Evolutionary conservation across 352 stramenopile genomes (phyloP).

Genomic region (Globisporangium polare): DNA sequence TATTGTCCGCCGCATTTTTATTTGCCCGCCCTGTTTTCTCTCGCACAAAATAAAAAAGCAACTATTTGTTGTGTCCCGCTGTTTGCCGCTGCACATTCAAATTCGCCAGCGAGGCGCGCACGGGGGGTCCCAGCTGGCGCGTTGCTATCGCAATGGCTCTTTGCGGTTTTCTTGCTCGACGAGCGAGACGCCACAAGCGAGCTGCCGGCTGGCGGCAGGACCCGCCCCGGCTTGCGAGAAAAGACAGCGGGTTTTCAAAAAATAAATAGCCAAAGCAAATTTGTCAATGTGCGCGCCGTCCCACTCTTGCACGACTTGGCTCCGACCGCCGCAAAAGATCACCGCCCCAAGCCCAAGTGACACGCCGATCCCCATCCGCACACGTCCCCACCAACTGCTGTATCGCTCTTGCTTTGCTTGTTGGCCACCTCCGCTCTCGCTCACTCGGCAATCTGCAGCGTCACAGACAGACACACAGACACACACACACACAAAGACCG

Average conservation of each 20-base stretch:
- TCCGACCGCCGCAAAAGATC: conserved; percentile 1
- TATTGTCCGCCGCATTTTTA: too few species aligned
- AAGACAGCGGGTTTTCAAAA: not conserved
- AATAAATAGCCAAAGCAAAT: not conserved
- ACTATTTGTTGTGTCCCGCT: too few species aligned
- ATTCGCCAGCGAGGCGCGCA: too few species aligned
- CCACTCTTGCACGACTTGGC: conserved; percentile 10
- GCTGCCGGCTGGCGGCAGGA: not conserved
- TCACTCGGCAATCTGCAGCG: conserved; percentile 11
- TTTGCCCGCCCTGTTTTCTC: too few species aligned
- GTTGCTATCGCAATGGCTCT: conserved; percentile 5
- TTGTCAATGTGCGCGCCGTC: conserved; percentile 3
- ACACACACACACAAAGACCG: not conserved
- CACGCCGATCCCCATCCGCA: conserved; percentile 4
- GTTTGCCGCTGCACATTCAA: too few species aligned
- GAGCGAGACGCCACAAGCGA: not conserved
- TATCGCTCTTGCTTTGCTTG: not conserved
- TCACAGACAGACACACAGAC: too few species aligned
- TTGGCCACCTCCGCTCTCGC: not conserved
- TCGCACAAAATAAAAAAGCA: too few species aligned
- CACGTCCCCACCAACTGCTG: not conserved
- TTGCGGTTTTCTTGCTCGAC: not conserved
- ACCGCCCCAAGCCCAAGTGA: conserved; percentile 2
- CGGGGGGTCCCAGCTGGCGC: conserved; percentile 5
- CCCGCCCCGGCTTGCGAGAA: not conserved